Evolutionary conservation across 345 rosid genomes (phyloP), one percentile per base, ranked within the genome.

Genomic region (Limnanthes douglasii): DNA sequence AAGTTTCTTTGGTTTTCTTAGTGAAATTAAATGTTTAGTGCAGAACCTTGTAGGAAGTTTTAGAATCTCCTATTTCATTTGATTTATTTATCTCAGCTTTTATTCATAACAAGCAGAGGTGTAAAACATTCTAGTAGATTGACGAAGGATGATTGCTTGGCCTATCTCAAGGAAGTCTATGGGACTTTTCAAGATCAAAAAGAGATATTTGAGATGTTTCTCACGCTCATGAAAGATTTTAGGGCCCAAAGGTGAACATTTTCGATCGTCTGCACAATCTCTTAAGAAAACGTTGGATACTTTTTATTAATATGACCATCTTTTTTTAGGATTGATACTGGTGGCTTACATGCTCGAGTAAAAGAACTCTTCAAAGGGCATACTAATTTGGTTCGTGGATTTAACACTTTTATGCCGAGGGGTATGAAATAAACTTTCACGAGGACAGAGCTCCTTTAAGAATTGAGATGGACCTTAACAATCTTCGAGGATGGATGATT

Each of bases 401-500:
- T 92, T 53, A 92, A 92, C 55, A 78, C 94, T 56, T 92, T 92
- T 68, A 64, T 92, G 47, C 99, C 99, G 0, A 85, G 51, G 96
- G 94, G 27, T 85, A 61, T 56, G 85, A 75, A 56, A 85, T 90
- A 46, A 75, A 78, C 13, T 76, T 78, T 5, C 83, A 72, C 6
- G 68, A 51, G 27, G 86, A 68, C 26, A 80, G 69, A 27, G 86
- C 65, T 12, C 64, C n/a, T n/a, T n/a, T n/a, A n/a, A n/a, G n/a
- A n/a, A n/a, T n/a, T n/a, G n/a, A n/a, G n/a, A n/a, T n/a, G n/a
- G n/a, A n/a, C n/a, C n/a, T n/a, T n/a, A n/a, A n/a, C n/a, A n/a
- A n/a, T n/a, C n/a, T n/a, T n/a, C n/a, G n/a, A n/a, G n/a, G n/a
- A n/a, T n/a, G n/a, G n/a, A n/a, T n/a, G n/a, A n/a, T n/a, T n/a